A percentile compares a stretch with the other conserved stretches of the same genome.
Conservation (phyloP, 202 grass and related monocot genomes). For the Miscanthus sacchariflorus region DNA sequence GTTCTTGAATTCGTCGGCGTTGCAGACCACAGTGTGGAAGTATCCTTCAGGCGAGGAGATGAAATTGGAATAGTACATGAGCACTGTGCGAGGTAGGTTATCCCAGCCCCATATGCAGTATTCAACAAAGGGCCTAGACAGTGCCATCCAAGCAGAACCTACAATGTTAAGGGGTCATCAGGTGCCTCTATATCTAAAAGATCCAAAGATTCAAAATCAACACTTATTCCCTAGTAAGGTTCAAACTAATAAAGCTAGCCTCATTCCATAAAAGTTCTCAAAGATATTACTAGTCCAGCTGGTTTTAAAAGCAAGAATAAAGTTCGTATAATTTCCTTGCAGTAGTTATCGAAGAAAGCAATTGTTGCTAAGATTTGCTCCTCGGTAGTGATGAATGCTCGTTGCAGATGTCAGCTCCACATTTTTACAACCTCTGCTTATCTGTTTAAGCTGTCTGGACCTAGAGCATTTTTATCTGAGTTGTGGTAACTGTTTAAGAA, state of each 20-base stretch:
- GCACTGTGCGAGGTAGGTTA: conserved; percentile 80
- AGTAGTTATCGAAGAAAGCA: not conserved
- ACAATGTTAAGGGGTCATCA: conserved; percentile 20
- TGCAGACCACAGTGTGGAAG: conserved; percentile 91
- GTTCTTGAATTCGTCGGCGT: conserved; percentile 75
- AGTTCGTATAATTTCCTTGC: not conserved
- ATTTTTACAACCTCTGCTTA: conserved; percentile 15
- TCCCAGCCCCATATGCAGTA: conserved; percentile 96
- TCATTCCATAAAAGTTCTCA: conserved; percentile 16
- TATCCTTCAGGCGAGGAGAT: conserved; percentile 92
- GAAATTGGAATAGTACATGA: conserved; percentile 96
- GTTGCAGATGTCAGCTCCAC: not conserved
- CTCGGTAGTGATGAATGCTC: not conserved
- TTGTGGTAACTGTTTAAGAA: not conserved
- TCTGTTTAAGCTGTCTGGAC: not conserved
- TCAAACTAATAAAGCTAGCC: conserved; percentile 5
- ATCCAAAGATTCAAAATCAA: not conserved
- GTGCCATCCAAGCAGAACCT: conserved; percentile 95
- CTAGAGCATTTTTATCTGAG: not conserved
- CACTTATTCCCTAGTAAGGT: not conserved
- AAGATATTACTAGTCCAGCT: not conserved
- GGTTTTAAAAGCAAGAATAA: not conserved
- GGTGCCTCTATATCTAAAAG: conserved; percentile 10
- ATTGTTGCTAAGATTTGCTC: conserved; percentile 16
- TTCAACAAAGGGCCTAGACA: conserved; percentile 76